Conservation (phyloP, 805 yeast species). For the Candida maris region DNA sequence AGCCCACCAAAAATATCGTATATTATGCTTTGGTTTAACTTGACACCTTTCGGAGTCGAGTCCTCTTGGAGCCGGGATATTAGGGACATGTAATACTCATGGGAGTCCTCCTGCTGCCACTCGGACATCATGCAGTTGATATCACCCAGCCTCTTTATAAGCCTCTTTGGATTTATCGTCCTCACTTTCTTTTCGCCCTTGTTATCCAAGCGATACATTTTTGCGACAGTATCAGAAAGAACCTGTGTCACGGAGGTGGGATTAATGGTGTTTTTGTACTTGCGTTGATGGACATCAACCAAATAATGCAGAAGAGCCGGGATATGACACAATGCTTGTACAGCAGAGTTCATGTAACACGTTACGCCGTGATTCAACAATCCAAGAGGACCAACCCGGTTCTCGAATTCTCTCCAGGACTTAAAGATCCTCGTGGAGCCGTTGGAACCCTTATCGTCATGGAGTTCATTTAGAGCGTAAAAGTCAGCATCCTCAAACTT, state of each 20-base stretch:
- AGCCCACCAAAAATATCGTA: conserved; percentile 95
- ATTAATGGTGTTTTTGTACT: conserved; percentile 43
- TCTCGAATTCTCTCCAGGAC: conserved; percentile 60
- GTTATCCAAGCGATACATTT: conserved; percentile 63
- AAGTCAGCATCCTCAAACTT: conserved; percentile 37
- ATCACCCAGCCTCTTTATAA: conserved; percentile 69
- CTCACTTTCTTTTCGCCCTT: conserved; percentile 34
- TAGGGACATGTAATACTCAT: conserved; percentile 92
- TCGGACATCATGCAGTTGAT: conserved; percentile 95
- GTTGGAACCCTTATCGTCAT: conserved; percentile 62
- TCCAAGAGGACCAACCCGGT: conserved; percentile 61
- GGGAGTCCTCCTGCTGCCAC: conserved; percentile 98
- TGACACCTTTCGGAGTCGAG: conserved; percentile 84
- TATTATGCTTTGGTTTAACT: conserved; percentile 73
- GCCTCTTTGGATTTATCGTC: conserved; percentile 69
- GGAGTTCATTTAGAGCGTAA: conserved; percentile 54
- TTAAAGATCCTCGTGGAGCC: conserved; percentile 57
- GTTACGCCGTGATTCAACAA: conserved; percentile 90
- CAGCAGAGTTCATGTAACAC: conserved; percentile 93
- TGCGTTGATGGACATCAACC: conserved; percentile 55
- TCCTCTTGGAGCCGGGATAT: conserved; percentile 88
- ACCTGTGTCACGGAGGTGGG: conserved; percentile 60
- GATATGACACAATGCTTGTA: conserved; percentile 84
- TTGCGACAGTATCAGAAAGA: conserved; percentile 63
- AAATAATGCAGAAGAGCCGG: conserved; percentile 89